Evolutionary conservation across 495 filamentous ascomycete species (phyloP).

Genomic region (Tuber indicum): DNA sequence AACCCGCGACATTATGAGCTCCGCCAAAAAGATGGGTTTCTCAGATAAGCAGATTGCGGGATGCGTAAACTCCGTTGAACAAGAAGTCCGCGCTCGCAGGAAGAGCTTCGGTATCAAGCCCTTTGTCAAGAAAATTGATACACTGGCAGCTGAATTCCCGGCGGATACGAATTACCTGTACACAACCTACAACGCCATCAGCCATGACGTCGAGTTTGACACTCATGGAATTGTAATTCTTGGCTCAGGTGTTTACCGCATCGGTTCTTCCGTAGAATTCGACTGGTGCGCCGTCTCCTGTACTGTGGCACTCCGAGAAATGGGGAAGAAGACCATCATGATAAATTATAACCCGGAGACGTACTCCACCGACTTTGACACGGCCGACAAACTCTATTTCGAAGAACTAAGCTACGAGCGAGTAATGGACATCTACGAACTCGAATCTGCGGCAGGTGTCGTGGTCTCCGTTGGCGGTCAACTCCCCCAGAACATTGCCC

Average conservation of each 20-base stretch:
- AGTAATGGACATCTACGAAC: conserved; percentile 97
- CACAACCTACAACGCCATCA: conserved; percentile 95
- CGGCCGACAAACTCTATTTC: conserved; percentile 92
- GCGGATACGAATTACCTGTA: conserved; percentile 95
- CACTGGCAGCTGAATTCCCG: conserved; percentile 95
- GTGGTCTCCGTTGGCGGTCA: conserved; percentile 95
- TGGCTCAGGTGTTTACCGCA: conserved; percentile 91
- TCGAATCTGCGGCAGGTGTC: conserved; percentile 79
- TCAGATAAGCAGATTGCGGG: conserved; percentile 90
- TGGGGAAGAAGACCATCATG: conserved; percentile 98
- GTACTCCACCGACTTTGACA: conserved; percentile 81
- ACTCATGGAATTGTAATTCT: conserved; percentile 86
- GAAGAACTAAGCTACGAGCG: conserved; percentile 95
- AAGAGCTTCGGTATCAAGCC: conserved; percentile 78
- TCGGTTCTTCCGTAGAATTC: conserved; percentile 95
- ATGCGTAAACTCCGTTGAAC: conserved; percentile 77
- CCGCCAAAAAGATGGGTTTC: conserved; percentile 96
- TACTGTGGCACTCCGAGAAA: conserved; percentile 71
- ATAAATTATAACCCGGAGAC: conserved; percentile 97
- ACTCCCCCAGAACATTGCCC: conserved; percentile 93
- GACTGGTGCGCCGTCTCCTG: conserved; percentile 98
- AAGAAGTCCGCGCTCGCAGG: conserved; percentile 78
- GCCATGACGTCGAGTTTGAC: conserved; percentile 91
- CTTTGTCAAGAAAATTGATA: conserved; percentile 98
- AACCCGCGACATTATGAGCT: conserved; percentile 76